Base-by-base conservation (phyloP, 2,329 filamentous ascomycete species). In the Scolecobasidium constrictum region DNA sequence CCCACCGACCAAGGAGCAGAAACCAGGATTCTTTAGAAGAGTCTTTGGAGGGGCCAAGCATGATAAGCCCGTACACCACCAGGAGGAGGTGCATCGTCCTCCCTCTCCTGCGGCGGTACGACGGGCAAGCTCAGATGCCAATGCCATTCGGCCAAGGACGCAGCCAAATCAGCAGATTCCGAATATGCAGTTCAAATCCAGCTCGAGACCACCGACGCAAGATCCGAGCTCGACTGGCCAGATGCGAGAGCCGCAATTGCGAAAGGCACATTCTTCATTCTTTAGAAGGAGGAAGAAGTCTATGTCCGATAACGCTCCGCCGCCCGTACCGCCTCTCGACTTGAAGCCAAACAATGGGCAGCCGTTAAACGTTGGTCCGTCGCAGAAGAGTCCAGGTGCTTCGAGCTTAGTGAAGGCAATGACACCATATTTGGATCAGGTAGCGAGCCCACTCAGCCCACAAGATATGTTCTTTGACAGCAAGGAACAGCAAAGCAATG, bases 241-340 rank as follows among this genome's bases (percentile, higher is more conserved):
- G 52, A 47, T 39, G 47, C 49, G 35, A 40, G 50, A 35, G 22
- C 34, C 22, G 50, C 50, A 19, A 48, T 49, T 38, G 54, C 52
- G 39, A 53, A 95, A 95, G 68, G 95, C 95, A 61, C 77, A 86
- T 3, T 93, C 90, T 1, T 90, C 86, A 1, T 96, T 98, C 65
- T 96, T 96, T 66, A 77, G 92, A 48, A 75, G 92, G 46, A 77
- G 88, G 49, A 96, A 96, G 74, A 93, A 90, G 72, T 94, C 88
- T 4, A 64, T 86, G 23, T 75, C 78, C 12, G 87, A 93, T 48
- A 58, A 36, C 22, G 71, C 76, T 17, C 72, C 72, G 31, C 78
- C 82, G 23, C 78, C 81, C 6, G 61, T 80, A 21, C 73, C 60
- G 49, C 62, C 69, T 35, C 51, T 66, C 20, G 61, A 65, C 28